Evolutionary conservation across 306 rosid species (phyloP).

Genomic region (Vachellia pachyceras): DNA sequence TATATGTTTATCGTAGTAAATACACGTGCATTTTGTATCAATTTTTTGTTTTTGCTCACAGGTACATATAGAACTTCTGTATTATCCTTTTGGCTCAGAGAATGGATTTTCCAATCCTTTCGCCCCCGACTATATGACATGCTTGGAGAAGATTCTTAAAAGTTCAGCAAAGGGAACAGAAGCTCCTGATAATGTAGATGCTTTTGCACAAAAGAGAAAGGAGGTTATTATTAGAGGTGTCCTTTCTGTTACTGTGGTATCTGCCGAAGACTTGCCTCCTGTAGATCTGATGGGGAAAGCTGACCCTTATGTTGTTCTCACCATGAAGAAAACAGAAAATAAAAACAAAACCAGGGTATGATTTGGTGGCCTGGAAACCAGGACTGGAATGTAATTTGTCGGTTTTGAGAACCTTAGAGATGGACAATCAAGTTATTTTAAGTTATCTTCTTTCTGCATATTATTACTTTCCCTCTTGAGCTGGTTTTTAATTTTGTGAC

Average conservation of each 20-base stretch:
- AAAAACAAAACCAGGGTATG: conserved; percentile 91
- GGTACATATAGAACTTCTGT: conserved; percentile 94
- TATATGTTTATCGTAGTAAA: conserved; percentile 7
- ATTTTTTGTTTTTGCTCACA: conserved; percentile 44
- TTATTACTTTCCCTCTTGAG: conserved; percentile 21
- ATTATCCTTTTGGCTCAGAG: conserved; percentile 78
- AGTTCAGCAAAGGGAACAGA: conserved; percentile 63
- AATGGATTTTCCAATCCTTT: conserved; percentile 80
- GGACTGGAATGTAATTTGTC: neutral
- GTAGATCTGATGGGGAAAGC: conserved; percentile 87
- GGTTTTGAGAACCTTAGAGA: conserved; percentile 24
- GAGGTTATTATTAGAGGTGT: conserved; percentile 95
- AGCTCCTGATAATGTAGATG: conserved; percentile 61
- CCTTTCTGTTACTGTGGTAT: conserved; percentile 80
- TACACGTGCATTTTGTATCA: conserved; percentile 26
- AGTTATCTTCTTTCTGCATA: conserved; percentile 5
- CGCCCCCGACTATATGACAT: conserved; percentile 68
- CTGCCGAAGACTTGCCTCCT: conserved; percentile 96
- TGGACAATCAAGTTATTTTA: conserved; percentile 3
- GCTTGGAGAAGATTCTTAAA: conserved; percentile 84
- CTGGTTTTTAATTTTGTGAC: too few relatives aligned
- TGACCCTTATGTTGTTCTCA: conserved; percentile 86
- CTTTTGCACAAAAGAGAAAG: conserved; percentile 63
- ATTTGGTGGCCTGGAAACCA: conserved; percentile 28
- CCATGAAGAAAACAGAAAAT: conserved; percentile 82